Base-by-base conservation (phyloP, 192 early-diverging fungal genomes). In the Dimargaris xerosporica region DNA sequence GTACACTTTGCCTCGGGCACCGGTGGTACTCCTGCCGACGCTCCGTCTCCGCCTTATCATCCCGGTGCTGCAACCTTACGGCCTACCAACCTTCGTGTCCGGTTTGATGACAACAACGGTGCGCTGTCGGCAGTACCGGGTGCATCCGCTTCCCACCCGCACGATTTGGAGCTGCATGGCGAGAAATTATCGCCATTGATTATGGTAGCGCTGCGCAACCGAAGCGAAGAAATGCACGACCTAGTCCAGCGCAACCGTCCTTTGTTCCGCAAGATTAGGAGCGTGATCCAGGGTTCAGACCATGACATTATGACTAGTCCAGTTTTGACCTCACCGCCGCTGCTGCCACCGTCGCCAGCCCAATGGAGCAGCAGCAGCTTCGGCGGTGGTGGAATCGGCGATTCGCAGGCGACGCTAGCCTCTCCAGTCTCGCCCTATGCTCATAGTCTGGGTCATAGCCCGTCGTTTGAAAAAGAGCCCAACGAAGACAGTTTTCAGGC, bases 151-250 rank as follows among this genome's bases (percentile, higher is more conserved):
- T 2, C 11, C 52, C n/a, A 12, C 52, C 52, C 23, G 21, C 4
- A 25, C 21, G 21, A 53, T 4, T 21, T 53, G 23, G 41, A 60
- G 0, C 28, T 60, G 16, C 25, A 60, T 17, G 58, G 58, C 0
- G 58, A 44, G 2, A 39, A 43, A n/a, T 30, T 60, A 3, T 60
- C 58, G 19, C 15, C 21, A 19, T 42, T 17, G 34, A 60, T 60
- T 44, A 43, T 43, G 58, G 58, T 60, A 39, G 58, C 58, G n/a
- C 58, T 60, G n/a, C 43, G 5, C n/a, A 34, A 60, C 39, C 58
- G 58, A 39, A 17, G 34, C n/a, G 39, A 43, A 10, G 58, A 60
- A 43, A 60, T 60, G 58, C 58, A 39, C 11, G 58, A 60, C 5
- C n/a, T 60, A 25, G 58, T 60, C n/a, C 30, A 44, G 21, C 34